Evolutionary conservation across 805 yeast genomes (phyloP).

Genomic region (Kuraishia ogatae): DNA sequence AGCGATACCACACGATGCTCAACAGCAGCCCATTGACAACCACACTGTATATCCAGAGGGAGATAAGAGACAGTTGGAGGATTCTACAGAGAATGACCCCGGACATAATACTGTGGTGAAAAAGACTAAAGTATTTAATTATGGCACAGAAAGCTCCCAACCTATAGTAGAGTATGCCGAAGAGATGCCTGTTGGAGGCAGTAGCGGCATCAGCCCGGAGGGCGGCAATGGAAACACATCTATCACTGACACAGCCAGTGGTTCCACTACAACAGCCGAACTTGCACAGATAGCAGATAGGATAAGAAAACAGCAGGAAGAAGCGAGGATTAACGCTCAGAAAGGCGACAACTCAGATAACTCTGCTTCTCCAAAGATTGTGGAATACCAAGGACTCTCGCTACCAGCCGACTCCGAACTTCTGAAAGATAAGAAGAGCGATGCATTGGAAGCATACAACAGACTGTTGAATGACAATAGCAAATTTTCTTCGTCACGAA

Average conservation of each 20-base stretch:
- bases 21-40: not conserved
- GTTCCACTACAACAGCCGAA: not conserved
- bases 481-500: constrained; percentile 8
- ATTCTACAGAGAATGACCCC: not conserved
- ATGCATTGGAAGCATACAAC: constrained; percentile 8
- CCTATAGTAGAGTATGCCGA: not conserved
- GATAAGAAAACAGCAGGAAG: not conserved
- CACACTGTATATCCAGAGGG: not conserved
- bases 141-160: too few relatives aligned
- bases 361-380: constrained; percentile 6
- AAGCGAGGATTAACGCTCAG: not conserved
- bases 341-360: not conserved
- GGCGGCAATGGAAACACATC: not conserved
- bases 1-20: not conserved
- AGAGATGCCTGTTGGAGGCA: not conserved
- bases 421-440: constrained; percentile 11
- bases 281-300: not conserved
- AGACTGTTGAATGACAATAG: constrained; percentile 6
- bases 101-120: not conserved
- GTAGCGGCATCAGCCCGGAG: not conserved
- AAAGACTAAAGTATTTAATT: not conserved
- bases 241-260: not conserved
- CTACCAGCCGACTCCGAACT: constrained; percentile 26
- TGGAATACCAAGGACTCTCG: constrained; percentile 19
- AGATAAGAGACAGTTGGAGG: not conserved